Percentiles rank a stretch among this genome's conserved stretches.
phyloP scores from a whole-genome alignment of 306 rosid genomes.

The Abrus precatorius region DNA sequence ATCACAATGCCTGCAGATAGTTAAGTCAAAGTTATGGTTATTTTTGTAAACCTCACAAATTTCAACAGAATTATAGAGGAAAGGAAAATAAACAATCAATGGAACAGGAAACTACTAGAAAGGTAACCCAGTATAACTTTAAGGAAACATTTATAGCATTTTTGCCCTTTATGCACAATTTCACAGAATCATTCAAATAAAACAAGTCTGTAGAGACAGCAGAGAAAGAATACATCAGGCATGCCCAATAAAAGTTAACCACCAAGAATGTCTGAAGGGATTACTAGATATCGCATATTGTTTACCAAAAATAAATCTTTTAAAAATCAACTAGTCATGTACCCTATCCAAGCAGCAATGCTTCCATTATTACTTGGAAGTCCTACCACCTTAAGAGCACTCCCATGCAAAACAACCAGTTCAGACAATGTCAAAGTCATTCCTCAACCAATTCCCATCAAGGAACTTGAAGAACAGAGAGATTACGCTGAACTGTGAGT shows the following conservation, averaged over 20 bases:
- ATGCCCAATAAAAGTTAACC: constrained; percentile 20
- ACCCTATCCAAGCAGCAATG: background rate
- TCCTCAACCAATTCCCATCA: constrained; percentile 1
- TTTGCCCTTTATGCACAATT: background rate
- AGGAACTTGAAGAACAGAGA: constrained; percentile 7
- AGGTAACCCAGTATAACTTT: constrained; percentile 1
- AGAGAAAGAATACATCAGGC: background rate
- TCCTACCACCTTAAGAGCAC: background rate
- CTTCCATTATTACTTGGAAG: background rate
- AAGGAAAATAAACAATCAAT: constrained; percentile 4
- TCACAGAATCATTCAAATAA: constrained; percentile 3
- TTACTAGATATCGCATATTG: background rate
- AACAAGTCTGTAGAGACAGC: background rate
- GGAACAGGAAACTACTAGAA: constrained; percentile 17
- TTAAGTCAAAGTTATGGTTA: constrained; percentile 29
- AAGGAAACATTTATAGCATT: background rate
- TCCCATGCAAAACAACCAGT: constrained; percentile 1
- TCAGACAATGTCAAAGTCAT: constrained; percentile 6
- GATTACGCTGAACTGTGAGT: background rate
- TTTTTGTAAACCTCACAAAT: background rate
- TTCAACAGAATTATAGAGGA: constrained; percentile 15
- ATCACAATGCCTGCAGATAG: constrained; percentile 51
- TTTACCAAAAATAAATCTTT: background rate
- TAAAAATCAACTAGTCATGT: background rate
- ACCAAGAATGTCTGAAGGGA: constrained; percentile 14